phyloP scores from a whole-genome alignment of 139 green algal genomes.

The Klebsormidium nitens region DNA sequence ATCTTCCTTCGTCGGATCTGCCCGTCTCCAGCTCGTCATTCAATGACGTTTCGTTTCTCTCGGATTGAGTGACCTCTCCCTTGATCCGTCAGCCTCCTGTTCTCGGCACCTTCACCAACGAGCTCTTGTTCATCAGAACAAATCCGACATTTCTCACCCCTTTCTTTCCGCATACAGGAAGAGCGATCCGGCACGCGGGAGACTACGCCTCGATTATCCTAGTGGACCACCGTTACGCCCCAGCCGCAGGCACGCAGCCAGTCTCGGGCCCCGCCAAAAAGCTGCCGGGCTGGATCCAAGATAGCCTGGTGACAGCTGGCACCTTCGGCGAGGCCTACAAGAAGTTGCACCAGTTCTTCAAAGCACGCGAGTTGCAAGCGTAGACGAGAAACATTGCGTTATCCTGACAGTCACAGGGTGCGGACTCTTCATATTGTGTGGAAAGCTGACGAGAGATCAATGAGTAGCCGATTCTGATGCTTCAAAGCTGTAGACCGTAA shows the following conservation, averaged over 20 bases:
- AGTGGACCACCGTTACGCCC: constrained; percentile 69
- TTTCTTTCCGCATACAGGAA: constrained; percentile 17
- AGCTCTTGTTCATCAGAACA: background rate
- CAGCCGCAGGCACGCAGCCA: background rate
- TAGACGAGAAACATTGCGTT: no score
- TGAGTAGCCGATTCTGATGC: no score
- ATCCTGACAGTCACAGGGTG: no score
- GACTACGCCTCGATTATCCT: constrained; percentile 91
- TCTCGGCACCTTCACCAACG: background rate
- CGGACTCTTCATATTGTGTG: no score
- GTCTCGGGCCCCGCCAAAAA: constrained; percentile 5
- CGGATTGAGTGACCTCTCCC: background rate
- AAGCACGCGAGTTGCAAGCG: no score
- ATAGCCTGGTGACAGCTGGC: constrained; percentile 12
- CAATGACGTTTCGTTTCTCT: no score
- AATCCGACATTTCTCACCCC: background rate
- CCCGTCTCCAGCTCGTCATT: no score
- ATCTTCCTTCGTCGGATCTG: no score
- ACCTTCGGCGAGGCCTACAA: constrained; percentile 24
- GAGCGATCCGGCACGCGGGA: constrained; percentile 58
- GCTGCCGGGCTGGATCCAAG: constrained; percentile 33
- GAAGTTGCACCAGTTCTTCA: constrained; percentile 22
- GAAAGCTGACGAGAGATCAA: no score
- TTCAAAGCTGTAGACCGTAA: no score
- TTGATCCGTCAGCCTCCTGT: background rate